Evolutionary conservation across 345 rosid genomes (phyloP).

Genomic region (Lepidium didymum): DNA sequence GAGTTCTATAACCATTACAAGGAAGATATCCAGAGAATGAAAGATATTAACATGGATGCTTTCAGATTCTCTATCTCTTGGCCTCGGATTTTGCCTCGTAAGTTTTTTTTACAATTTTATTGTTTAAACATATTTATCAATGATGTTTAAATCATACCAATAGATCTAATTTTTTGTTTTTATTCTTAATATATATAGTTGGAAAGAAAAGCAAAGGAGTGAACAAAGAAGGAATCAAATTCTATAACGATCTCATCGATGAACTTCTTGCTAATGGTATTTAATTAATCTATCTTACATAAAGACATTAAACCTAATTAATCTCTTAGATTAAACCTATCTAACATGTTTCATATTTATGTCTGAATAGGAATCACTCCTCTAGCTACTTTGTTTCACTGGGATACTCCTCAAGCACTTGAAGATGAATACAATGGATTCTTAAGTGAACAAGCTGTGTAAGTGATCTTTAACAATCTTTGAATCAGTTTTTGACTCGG

Average conservation of each 20-base stretch:
- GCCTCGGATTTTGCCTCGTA: conserved; percentile 47
- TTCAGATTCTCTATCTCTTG: conserved; percentile 54
- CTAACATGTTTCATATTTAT: not conserved
- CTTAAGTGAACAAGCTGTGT: conserved; percentile 39
- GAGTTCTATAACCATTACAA: conserved; percentile 35
- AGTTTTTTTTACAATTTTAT: not conserved
- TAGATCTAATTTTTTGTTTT: not conserved
- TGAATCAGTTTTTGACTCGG: not conserved
- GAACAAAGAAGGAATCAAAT: conserved; percentile 41
- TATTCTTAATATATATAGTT: conserved; percentile 1
- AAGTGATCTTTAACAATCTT: conserved; percentile 14
- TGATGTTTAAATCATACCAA: not conserved
- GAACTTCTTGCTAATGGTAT: conserved; percentile 42
- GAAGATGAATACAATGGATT: conserved; percentile 59
- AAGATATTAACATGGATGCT: conserved; percentile 36
- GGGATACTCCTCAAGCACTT: conserved; percentile 59
- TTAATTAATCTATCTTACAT: not conserved
- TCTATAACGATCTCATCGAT: conserved; percentile 45
- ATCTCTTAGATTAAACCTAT: not conserved
- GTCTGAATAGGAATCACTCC: conserved; percentile 39
- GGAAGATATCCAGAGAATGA: conserved; percentile 38
- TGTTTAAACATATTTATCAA: not conserved
- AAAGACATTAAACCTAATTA: not conserved
- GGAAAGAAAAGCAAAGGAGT: conserved; percentile 42
- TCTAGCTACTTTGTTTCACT: conserved; percentile 48